These are phyloP conservation scores for Salinomyces thailandicus DNA, from an alignment of 2,329 filamentous ascomycete species.

Conservation along the genomic window DNA sequence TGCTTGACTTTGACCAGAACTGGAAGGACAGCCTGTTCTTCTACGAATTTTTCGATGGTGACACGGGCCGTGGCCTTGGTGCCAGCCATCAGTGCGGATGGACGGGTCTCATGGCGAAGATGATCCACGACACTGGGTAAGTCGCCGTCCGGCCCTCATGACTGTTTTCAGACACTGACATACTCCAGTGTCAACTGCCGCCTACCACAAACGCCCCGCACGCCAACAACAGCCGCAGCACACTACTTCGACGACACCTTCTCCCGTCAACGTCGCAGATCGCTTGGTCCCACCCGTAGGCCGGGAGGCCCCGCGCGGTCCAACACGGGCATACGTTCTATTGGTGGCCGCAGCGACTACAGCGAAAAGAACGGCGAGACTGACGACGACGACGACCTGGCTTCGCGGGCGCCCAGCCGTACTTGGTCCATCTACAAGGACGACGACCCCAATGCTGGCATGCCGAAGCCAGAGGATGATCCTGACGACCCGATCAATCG, in stretches of 20 bases:
- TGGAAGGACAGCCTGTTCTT: constrained; percentile 96
- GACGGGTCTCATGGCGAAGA: constrained; percentile 89
- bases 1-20: constrained; percentile 80
- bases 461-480: constrained; percentile 24
- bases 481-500: constrained; percentile 56
- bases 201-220: constrained; percentile 84
- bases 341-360: constrained; percentile 73
- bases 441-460: constrained; percentile 29
- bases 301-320: constrained; percentile 45
- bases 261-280: constrained; percentile 41
- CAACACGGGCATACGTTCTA: constrained; percentile 48
- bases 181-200: constrained; percentile 65
- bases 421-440: constrained; percentile 43
- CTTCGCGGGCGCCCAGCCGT: constrained; percentile 22
- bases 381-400: constrained; percentile 20
- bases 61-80: constrained; percentile 77
- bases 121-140: constrained; percentile 96
- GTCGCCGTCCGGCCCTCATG: constrained; percentile 23
- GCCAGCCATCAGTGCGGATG: constrained; percentile 93
- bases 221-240: constrained; percentile 68
- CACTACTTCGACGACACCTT: constrained; percentile 96
- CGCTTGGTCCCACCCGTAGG: constrained; percentile 53
- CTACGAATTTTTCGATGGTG: constrained; percentile 94
- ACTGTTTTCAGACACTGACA: constrained; percentile 33
- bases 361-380: constrained; percentile 30